A percentile compares a stretch with the other conserved stretches of the same genome.
Conservation (phyloP, 352 stramenopile species). For the Globisporangium iwayamae region DNA sequence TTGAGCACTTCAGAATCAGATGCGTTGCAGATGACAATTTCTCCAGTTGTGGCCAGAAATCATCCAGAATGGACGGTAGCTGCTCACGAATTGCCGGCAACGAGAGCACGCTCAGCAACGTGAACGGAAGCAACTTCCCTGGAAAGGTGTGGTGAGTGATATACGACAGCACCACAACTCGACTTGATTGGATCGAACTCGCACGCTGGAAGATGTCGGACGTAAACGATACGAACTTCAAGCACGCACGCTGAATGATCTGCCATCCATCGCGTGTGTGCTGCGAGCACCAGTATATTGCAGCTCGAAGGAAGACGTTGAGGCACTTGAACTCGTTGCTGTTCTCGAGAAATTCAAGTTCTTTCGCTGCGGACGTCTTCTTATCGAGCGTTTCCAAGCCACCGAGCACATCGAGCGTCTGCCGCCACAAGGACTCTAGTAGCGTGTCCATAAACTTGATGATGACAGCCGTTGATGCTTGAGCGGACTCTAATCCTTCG, state of each 20-base stretch:
- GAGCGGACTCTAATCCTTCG: constrained; percentile 14
- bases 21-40: constrained; percentile 23
- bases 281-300: constrained; percentile 73
- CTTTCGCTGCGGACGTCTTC: constrained; percentile 11
- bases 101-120: constrained; percentile 63
- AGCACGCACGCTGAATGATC: constrained; percentile 48
- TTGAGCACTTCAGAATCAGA: constrained; percentile 8
- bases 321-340: constrained; percentile 77
- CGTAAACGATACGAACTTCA: constrained; percentile 55
- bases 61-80: constrained; percentile 32
- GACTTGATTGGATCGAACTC: constrained; percentile 16
- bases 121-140: constrained; percentile 73
- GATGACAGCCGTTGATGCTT: constrained; percentile 18
- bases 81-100: constrained; percentile 51
- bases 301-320: constrained; percentile 67
- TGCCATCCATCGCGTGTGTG: constrained; percentile 44
- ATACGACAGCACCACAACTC: constrained; percentile 22
- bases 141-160: constrained; percentile 57
- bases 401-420: constrained; percentile 26
- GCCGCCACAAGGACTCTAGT: constrained; percentile 45
- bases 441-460: constrained; percentile 55
- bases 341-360: constrained; percentile 42
- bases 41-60: constrained; percentile 52
- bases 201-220: constrained; percentile 29
- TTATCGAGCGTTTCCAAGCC: constrained; percentile 13